These are phyloP conservation scores for Melampsora americana DNA, from an alignment of 1,284 basidiomycete species.

Conservation along the genomic window DNA sequence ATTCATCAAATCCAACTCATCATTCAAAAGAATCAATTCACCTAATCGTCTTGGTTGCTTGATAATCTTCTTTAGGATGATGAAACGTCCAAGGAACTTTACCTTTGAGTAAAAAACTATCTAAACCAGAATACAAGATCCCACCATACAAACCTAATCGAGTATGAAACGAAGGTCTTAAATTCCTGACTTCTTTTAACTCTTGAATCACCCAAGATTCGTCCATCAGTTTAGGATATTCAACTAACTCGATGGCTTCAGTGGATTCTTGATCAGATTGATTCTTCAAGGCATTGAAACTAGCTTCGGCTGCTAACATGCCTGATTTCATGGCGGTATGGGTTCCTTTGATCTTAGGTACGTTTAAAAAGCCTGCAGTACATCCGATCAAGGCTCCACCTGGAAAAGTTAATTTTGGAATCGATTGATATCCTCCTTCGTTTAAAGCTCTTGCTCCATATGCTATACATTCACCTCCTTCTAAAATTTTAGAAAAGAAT, in stretches of 20 bases:
- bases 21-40: conserved; percentile 49
- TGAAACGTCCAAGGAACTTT: conserved; percentile 88
- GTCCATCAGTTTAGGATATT: conserved; percentile 71
- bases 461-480: conserved; percentile 73
- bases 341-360: conserved; percentile 98
- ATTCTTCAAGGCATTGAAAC: conserved; percentile 48
- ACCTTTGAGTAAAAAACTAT: conserved; percentile 80
- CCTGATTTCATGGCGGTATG: conserved; percentile 99
- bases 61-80: conserved; percentile 67
- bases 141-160: conserved; percentile 82
- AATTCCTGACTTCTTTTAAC: conserved; percentile 84
- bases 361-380: conserved; percentile 89
- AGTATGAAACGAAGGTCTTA: conserved; percentile 87
- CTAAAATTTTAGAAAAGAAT: conserved; percentile 75
- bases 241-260: conserved; percentile 66
- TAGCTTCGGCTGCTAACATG: conserved; percentile 83
- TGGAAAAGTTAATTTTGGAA: conserved; percentile 88
- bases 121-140: conserved; percentile 82
- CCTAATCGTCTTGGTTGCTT: conserved; percentile 67
- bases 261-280: conserved; percentile 51
- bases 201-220: conserved; percentile 84
- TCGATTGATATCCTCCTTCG: conserved; percentile 89
- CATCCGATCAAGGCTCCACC: conserved; percentile 94
- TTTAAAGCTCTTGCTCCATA: conserved; percentile 90
- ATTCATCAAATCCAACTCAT: no score